phyloP scores from a whole-genome alignment of 495 filamentous ascomycete genomes.

The Sordaria brevicollis region DNA sequence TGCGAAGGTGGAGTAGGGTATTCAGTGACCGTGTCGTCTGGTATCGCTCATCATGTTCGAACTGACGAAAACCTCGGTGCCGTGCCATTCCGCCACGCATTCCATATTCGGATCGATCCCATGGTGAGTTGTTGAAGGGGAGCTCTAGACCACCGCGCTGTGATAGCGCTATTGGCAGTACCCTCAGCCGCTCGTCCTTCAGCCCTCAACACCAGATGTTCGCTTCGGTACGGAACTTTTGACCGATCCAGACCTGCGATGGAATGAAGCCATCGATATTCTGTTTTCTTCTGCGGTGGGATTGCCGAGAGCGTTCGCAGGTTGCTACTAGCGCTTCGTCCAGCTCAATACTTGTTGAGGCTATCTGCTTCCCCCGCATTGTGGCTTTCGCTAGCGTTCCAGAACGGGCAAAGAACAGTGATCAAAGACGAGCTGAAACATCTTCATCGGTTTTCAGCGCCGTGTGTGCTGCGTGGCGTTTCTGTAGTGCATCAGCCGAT shows the following conservation, averaged over 20 bases:
- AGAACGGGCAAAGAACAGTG: neutral
- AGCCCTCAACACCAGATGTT: neutral
- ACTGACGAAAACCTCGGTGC: too few relatives aligned
- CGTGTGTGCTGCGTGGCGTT: neutral
- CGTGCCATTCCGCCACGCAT: too few relatives aligned
- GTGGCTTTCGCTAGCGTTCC: neutral
- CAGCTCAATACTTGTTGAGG: neutral
- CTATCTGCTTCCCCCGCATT: neutral
- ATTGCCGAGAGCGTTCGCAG: neutral
- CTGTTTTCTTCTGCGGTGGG: neutral
- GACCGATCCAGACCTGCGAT: neutral
- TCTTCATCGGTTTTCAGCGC: neutral
- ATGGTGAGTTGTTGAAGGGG: too few relatives aligned
- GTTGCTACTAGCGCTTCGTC: neutral
- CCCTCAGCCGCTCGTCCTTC: neutral
- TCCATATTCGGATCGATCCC: too few relatives aligned
- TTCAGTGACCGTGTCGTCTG: too few relatives aligned
- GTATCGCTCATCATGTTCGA: too few relatives aligned
- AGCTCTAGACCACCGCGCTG: neutral
- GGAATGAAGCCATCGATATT: neutral
- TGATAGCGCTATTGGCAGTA: neutral
- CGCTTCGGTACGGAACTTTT: too few relatives aligned
- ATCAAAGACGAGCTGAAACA: neutral
- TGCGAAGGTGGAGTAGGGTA: too few relatives aligned
- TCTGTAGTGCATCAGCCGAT: neutral